These are phyloP conservation scores for Pichia deserticola DNA, from an alignment of 805 yeast genomes.

Conservation along the genomic window DNA sequence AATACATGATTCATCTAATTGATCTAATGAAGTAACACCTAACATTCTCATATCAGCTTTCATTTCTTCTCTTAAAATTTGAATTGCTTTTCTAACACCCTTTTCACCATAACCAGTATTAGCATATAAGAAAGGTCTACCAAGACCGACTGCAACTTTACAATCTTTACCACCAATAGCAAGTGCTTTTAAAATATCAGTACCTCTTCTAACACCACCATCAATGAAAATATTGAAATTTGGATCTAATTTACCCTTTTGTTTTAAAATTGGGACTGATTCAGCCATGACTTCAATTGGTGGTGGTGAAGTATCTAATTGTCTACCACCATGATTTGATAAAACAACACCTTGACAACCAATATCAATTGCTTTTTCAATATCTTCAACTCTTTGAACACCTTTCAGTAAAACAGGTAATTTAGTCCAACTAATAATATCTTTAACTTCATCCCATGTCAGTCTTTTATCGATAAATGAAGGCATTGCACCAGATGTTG, in stretches of 20 bases:
- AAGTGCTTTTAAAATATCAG: conserved; percentile 69
- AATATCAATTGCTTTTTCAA: conserved; percentile 57
- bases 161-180: conserved; percentile 70
- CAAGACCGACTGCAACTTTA: conserved; percentile 64
- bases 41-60: conserved; percentile 57
- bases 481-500: conserved; percentile 80
- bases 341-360: conserved; percentile 71
- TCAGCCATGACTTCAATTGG: conserved; percentile 71
- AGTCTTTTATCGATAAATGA: conserved; percentile 70
- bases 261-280: conserved; percentile 43
- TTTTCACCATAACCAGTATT: conserved; percentile 63
- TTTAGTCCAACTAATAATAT: conserved; percentile 46
- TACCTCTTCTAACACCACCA: conserved; percentile 73
- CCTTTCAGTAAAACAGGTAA: conserved; percentile 73
- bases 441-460: conserved; percentile 57
- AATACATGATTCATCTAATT: conserved; percentile 35
- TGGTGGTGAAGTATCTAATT: conserved; percentile 71
- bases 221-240: conserved; percentile 61
- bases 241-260: conserved; percentile 37
- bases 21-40: conserved; percentile 46
- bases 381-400: conserved; percentile 77
- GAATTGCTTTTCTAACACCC: conserved; percentile 61
- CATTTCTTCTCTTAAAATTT: conserved; percentile 54
- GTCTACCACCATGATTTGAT: conserved; percentile 88
- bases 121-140: conserved; percentile 52